Evolutionary conservation across 2,329 filamentous ascomycete species (phyloP).

Genomic region (Exophiala aquamarina): DNA sequence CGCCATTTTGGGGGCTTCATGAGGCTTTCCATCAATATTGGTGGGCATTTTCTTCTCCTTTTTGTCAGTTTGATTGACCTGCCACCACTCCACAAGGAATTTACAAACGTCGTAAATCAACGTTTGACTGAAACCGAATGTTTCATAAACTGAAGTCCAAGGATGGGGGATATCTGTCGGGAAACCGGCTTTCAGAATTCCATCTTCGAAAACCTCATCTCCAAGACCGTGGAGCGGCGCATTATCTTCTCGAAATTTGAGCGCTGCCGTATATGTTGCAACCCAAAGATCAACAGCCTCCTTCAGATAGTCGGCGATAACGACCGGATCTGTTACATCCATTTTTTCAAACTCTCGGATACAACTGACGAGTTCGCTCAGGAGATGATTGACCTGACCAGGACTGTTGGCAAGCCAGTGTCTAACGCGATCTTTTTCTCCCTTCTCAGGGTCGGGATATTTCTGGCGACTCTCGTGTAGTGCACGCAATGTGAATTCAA

Average conservation of each 20-base stretch:
- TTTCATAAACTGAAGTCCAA: slow-evolving; percentile 69
- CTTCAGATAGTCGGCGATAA: slow-evolving; percentile 47
- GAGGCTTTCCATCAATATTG: slow-evolving; percentile 24
- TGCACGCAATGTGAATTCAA: slow-evolving; percentile 72
- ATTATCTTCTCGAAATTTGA: slow-evolving; percentile 71
- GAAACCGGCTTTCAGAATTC: slow-evolving; percentile 64
- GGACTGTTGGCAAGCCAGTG: slow-evolving; percentile 83
- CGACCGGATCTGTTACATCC: slow-evolving; percentile 51
- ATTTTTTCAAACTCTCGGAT: slow-evolving; percentile 71
- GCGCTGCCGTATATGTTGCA: slow-evolving; percentile 62
- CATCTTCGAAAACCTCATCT: slow-evolving; percentile 64
- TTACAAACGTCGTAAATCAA: slow-evolving; percentile 25
- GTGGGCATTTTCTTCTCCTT: slow-evolving; percentile 29
- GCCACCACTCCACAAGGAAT: slow-evolving; percentile 34
- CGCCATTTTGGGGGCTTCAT: slow-evolving; percentile 24
- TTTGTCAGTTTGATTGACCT: slow-evolving; percentile 25
- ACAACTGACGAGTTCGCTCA: slow-evolving; percentile 76
- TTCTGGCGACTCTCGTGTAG: slow-evolving; percentile 77
- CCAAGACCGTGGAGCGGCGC: slow-evolving; percentile 71
- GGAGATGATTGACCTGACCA: slow-evolving; percentile 68
- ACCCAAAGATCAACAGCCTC: slow-evolving; percentile 77
- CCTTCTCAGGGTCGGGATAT: slow-evolving; percentile 60
- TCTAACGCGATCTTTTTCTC: slow-evolving; percentile 77
- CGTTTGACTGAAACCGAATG: slow-evolving; percentile 19
- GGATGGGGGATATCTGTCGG: slow-evolving; percentile 63